Conservation (phyloP, 1,284 basidiomycete genomes). For the Rhodofomes roseus region DNA sequence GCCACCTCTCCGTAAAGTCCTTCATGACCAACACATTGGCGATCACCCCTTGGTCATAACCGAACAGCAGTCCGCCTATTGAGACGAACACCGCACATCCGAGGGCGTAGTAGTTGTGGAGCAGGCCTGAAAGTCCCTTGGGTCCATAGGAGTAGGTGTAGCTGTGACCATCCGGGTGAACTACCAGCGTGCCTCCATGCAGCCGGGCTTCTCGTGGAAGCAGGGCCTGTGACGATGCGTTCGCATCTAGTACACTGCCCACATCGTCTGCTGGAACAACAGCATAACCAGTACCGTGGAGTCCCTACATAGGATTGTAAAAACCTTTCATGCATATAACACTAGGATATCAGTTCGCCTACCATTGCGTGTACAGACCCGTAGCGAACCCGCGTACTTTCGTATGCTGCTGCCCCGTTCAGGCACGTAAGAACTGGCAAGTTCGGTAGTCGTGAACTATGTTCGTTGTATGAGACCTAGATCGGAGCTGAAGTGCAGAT, state of each 20-base stretch:
- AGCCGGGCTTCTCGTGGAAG: slow-evolving; percentile 2
- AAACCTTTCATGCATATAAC: too few species aligned
- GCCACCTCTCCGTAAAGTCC: slow-evolving; percentile 64
- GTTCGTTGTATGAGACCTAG: too few species aligned
- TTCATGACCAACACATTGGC: slow-evolving; percentile 83
- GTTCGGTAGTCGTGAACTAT: too few species aligned
- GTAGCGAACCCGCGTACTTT: too few species aligned
- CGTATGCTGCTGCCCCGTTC: too few species aligned
- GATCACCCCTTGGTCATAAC: slow-evolving; percentile 52
- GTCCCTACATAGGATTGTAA: background rate
- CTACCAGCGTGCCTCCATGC: slow-evolving; percentile 28
- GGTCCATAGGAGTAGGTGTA: slow-evolving; percentile 73
- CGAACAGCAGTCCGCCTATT: slow-evolving; percentile 77
- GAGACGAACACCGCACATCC: slow-evolving; percentile 69
- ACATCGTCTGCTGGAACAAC: background rate
- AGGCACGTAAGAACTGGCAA: too few species aligned
- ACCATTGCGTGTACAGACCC: too few species aligned
- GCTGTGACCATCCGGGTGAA: slow-evolving; percentile 23
- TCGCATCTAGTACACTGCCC: background rate
- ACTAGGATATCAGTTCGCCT: too few species aligned
- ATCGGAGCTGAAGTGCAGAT: too few species aligned
- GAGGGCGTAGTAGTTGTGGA: slow-evolving; percentile 57
- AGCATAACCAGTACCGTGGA: background rate
- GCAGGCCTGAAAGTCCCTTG: slow-evolving; percentile 55
- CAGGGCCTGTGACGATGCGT: background rate